Conservation (phyloP, 257 asterid species). For the Haberlea rhodopensis region DNA sequence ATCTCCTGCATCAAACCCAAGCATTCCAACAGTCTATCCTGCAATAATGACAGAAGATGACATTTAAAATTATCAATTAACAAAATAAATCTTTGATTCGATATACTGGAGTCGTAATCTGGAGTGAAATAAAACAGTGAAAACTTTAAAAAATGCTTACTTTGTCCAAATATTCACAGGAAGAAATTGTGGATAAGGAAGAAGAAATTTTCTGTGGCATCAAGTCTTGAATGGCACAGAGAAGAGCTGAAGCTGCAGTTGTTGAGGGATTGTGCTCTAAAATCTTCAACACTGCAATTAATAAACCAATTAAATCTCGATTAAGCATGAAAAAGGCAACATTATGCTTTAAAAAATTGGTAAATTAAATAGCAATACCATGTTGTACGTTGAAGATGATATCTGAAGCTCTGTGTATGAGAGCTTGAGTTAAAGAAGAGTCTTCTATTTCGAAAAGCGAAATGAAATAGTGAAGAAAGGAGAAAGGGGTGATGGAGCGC, state of each 20-base stretch:
- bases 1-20: constrained; percentile 34
- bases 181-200: constrained; percentile 32
- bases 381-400: constrained; percentile 41
- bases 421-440: constrained; percentile 32
- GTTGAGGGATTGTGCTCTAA: constrained; percentile 48
- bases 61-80: not conserved
- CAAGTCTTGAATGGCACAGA: constrained; percentile 42
- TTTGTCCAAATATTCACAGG: constrained; percentile 33
- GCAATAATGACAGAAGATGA: constrained; percentile 2
- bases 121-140: constrained; percentile 1
- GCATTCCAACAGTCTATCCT: constrained; percentile 48
- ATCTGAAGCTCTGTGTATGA: constrained; percentile 40
- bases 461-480: constrained; percentile 45
- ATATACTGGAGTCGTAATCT: not conserved
- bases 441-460: constrained; percentile 34
- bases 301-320: no score
- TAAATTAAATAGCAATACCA: constrained; percentile 24
- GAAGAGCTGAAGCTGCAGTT: constrained; percentile 58
- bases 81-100: not conserved
- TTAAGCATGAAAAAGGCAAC: not conserved
- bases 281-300: constrained; percentile 39
- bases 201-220: constrained; percentile 35
- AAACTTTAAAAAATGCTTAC: constrained; percentile 27
- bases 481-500: constrained; percentile 63
- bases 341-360: not conserved